These are phyloP conservation scores for Monosporascus sp. DNA, from an alignment of 2,329 filamentous ascomycete genomes.

Conservation along the genomic window DNA sequence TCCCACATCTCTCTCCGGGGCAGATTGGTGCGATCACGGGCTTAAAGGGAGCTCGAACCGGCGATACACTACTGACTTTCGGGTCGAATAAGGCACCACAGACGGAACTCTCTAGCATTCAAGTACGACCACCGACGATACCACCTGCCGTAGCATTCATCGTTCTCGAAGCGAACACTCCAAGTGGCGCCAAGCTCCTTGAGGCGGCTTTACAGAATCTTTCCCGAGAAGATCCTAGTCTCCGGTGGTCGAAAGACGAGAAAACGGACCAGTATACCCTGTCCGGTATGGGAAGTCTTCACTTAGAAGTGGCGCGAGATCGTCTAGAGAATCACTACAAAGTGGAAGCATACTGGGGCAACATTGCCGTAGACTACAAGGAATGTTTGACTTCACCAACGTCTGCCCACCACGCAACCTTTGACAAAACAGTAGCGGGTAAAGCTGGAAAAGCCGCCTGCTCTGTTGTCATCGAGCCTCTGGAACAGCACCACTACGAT, in stretches of 20 bases:
- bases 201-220: conserved; percentile 71
- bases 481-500: conserved; percentile 38
- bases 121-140: conserved; percentile 81
- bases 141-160: conserved; percentile 95
- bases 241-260: conserved; percentile 77
- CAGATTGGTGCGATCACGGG: conserved; percentile 94
- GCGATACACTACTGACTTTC: conserved; percentile 82
- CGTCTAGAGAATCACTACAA: conserved; percentile 86
- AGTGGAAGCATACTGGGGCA: conserved; percentile 78
- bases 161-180: conserved; percentile 76
- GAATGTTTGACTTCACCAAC: conserved; percentile 66
- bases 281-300: conserved; percentile 93
- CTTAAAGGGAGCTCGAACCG: conserved; percentile 85
- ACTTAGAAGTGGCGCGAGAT: conserved; percentile 88
- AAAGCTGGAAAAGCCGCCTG: conserved; percentile 75
- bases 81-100: conserved; percentile 57
- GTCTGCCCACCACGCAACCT: conserved; percentile 53
- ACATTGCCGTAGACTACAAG: conserved; percentile 92
- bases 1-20: conserved; percentile 72
- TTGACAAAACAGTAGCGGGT: conserved; percentile 76
- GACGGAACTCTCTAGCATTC: conserved; percentile 64
- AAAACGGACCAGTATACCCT: conserved; percentile 91
- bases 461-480: conserved; percentile 60
- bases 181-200: conserved; percentile 75
- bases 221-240: conserved; percentile 85